A percentile compares a stretch with the other conserved stretches of the same genome.
Evolutionary conservation across 306 rosid species (phyloP).

Genomic region (Citrullus mucosospermus): DNA sequence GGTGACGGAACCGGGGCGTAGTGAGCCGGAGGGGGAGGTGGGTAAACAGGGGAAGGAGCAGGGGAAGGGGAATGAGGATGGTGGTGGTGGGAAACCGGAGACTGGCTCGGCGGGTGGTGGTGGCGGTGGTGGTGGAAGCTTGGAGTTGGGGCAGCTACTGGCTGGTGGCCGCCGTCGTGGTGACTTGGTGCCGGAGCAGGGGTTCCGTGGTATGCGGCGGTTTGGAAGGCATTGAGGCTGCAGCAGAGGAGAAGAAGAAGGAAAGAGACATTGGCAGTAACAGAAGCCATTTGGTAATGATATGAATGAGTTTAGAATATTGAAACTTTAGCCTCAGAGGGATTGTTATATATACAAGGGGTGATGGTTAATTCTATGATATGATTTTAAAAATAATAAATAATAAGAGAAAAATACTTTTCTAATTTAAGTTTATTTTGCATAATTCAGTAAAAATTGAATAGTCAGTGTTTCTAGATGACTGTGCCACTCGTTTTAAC

Average conservation of each 20-base stretch:
- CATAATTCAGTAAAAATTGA: not conserved
- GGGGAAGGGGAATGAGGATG: conserved; percentile 4
- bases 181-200: not conserved
- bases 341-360: not conserved
- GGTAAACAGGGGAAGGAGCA: conserved; percentile 1
- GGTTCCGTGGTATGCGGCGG: not conserved
- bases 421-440: not conserved
- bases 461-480: not conserved
- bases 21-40: not conserved
- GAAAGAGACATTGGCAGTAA: not conserved
- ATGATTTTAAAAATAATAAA: not conserved
- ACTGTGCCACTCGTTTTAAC: not conserved
- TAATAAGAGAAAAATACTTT: not conserved
- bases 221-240: not conserved
- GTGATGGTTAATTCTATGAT: not conserved
- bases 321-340: not conserved
- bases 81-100: not conserved
- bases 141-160: conserved; percentile 3
- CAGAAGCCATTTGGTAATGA: not conserved
- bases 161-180: not conserved
- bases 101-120: not conserved
- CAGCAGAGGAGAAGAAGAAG: not conserved
- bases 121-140: not conserved
- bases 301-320: not conserved
- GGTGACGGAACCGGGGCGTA: not conserved